Base-by-base conservation (phyloP, 495 filamentous ascomycete species). In the Aspergillus bridgeri region DNA sequence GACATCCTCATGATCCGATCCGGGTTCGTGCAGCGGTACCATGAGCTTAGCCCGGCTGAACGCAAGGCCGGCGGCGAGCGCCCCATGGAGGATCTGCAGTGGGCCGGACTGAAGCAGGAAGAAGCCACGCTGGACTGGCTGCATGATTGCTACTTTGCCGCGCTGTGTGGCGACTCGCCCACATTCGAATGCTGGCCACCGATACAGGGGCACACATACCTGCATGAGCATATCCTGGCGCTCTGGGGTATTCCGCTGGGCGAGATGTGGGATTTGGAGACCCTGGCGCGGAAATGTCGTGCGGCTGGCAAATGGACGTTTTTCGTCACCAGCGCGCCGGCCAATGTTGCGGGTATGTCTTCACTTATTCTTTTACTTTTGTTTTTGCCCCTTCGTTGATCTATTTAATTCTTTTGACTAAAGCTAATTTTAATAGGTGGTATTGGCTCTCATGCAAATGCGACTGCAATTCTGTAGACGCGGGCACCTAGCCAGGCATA, bases 1-100 rank as follows among this genome's bases (percentile, higher is more conserved):
- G 89, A 91, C 59, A 81, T 91, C 27, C 75, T 91, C 19, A 77
- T 91, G 51, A 62, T 91, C 27, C 80, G 89, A 44, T 85, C 81
- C 1, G 87, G 89, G 0, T 86, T 86, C 64, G 81, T 84, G 27
- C 78, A 85, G 48, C 66, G 78, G 11, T 84, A 89, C 59, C 63
- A 81, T 54, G 58, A 60, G 20, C 72, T 78, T 19, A 57, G 64
- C 2, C 58, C 65, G 0, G 76, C 73, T 23, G 78, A 77, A 53
- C 70, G 78, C 43, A 59, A 60, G 15, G 69, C 60, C 21, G 69
- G 65, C 3, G 78, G 73, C 9, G 61, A 73, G 23, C 75, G 81
- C 46, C 60, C 63, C n/a, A 75, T 74, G 44, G 77, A 77, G 18
- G 69, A 75, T 5, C 72, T 84, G 54, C 60, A 69, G 13, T 86